Evolutionary conservation across 345 rosid species (phyloP), one percentile per base, ranked within the genome.

Genomic region (Moricandia arvensis): DNA sequence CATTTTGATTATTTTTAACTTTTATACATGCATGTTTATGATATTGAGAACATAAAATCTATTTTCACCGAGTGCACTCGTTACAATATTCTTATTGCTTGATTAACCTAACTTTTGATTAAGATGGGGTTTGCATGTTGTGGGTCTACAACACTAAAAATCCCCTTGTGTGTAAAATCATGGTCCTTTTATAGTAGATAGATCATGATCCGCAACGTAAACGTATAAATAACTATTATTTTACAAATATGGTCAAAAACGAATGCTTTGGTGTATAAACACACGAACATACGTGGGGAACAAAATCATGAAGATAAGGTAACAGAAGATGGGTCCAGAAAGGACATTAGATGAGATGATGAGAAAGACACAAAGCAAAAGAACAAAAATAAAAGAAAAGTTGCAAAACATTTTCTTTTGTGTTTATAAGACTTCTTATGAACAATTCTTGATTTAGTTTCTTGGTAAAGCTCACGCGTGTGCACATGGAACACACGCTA

Each of bases 241-340:
- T 77, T 71, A 11, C 66, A 21, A 58, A 58, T 45, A 45, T 47
- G 45, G 17, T 31, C 72, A 71, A 71, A 77, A 65, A 77, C 54
- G 16, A 65, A 55, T 71, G 24, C 13, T 27, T 60, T 30, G 4
- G 8, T 2, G 30, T 55, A 59, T 38, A 76, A 58, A 30, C 72
- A 70, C 72, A 77, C 76, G 71, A 47, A 77, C 57, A 49, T 58
- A 66, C 57, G 68, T 71, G 72, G 80, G 80, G 72, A 59, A 71
- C 76, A 65, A 59, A 65, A 77, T 71, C 49, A 71, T 77, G 72
- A 77, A 65, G 34, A 34, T 71, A 67, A 24, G 69, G 35, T 24
- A 65, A 71, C 71, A 47, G 76, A 35, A 49, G 76, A 77, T 66
- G 76, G 68, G 76, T 71, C 80, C 80, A 77, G 71, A 77, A 71